These are phyloP conservation scores for Fomitopsis schrenkii DNA, from an alignment of 1,284 basidiomycete species.

Conservation along the genomic window DNA sequence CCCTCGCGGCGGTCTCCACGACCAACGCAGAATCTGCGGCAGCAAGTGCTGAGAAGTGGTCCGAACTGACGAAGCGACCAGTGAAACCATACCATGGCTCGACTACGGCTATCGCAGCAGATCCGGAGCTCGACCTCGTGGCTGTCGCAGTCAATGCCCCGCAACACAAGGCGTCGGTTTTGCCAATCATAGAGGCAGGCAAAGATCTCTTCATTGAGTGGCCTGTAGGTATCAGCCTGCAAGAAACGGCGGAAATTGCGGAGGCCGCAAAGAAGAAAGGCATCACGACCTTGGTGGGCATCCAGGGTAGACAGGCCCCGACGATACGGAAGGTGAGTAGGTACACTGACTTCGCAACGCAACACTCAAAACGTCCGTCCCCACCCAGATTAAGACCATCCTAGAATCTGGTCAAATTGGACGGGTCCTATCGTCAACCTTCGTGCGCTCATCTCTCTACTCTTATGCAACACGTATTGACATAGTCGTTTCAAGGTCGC, in stretches of 20 bases:
- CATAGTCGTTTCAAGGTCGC: constrained; percentile 9
- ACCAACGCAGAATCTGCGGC: constrained; percentile 24
- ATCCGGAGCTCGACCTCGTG: constrained; percentile 34
- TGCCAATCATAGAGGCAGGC: constrained; percentile 30
- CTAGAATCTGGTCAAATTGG: constrained; percentile 31
- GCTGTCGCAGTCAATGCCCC: constrained; percentile 30
- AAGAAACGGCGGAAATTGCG: constrained; percentile 29
- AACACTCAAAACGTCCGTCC: not conserved
- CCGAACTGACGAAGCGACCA: constrained; percentile 10
- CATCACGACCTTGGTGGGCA: constrained; percentile 29
- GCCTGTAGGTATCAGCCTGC: constrained; percentile 29
- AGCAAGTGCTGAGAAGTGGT: constrained; percentile 16
- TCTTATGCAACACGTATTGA: not conserved
- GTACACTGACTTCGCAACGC: not conserved
- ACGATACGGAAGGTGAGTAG: constrained; percentile 25
- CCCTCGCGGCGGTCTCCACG: constrained; percentile 26
- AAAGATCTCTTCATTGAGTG: constrained; percentile 39
- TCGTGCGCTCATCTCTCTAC: constrained; percentile 17
- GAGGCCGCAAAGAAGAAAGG: constrained; percentile 28
- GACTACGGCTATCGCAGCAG: constrained; percentile 23
- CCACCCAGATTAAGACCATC: constrained; percentile 25
- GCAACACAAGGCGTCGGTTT: constrained; percentile 23
- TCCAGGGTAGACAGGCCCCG: constrained; percentile 27
- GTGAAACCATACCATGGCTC: constrained; percentile 29
- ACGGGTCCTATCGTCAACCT: constrained; percentile 25